phyloP scores from a whole-genome alignment of 768 basidiomycete species.

The Leccinum variicolor region DNA sequence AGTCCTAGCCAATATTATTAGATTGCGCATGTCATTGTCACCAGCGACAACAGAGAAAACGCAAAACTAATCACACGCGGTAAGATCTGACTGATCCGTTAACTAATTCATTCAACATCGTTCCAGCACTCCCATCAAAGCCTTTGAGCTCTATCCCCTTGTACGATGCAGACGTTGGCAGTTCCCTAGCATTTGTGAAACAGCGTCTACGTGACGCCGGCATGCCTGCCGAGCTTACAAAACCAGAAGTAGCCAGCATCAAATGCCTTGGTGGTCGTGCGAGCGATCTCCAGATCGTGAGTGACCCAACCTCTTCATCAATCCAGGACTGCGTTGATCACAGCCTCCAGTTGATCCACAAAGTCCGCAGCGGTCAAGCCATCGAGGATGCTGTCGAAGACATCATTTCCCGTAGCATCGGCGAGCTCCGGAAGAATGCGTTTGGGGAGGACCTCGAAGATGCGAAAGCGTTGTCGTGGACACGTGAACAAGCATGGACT shows the following conservation, averaged over 20 bases:
- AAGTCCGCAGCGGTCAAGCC: slow-evolving; percentile 68
- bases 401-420: slow-evolving; percentile 73
- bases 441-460: slow-evolving; percentile 94
- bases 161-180: slow-evolving; percentile 80
- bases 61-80: slow-evolving; percentile 82
- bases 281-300: slow-evolving; percentile 81
- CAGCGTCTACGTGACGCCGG: slow-evolving; percentile 67
- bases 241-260: slow-evolving; percentile 55
- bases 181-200: slow-evolving; percentile 76
- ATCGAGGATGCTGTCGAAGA: slow-evolving; percentile 87
- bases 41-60: slow-evolving; percentile 89
- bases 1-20: slow-evolving; percentile 26
- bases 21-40: slow-evolving; percentile 89
- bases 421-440: slow-evolving; percentile 84
- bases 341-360: slow-evolving; percentile 68
- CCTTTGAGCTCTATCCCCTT: slow-evolving; percentile 77
- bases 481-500: slow-evolving; percentile 83
- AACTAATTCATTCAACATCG: not conserved
- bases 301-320: slow-evolving; percentile 23
- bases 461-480: slow-evolving; percentile 79
- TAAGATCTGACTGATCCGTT: slow-evolving; percentile 22
- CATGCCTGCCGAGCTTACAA: slow-evolving; percentile 49
- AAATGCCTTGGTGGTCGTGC: slow-evolving; percentile 85
- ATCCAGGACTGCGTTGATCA: not conserved
- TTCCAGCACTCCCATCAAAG: slow-evolving; percentile 75